Evolutionary conservation across 805 yeast species (phyloP).

Genomic region (Pichia cabralensis): DNA sequence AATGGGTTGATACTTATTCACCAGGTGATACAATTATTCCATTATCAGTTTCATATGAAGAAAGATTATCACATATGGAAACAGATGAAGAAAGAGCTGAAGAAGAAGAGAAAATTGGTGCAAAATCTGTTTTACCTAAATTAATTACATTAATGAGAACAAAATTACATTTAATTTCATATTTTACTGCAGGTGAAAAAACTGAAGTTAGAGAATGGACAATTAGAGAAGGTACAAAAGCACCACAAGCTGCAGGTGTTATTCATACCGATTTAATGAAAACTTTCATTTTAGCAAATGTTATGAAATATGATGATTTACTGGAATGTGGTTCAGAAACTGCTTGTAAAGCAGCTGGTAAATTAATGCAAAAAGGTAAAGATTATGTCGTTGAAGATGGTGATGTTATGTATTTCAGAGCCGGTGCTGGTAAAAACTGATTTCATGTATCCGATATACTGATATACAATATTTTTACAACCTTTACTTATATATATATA

Average conservation of each 20-base stretch:
- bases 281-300: slow-evolving; percentile 72
- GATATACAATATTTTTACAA: too few relatives aligned
- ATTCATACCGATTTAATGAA: slow-evolving; percentile 79
- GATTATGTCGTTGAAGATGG: slow-evolving; percentile 76
- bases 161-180: slow-evolving; percentile 64
- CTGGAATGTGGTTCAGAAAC: slow-evolving; percentile 41
- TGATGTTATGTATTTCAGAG: slow-evolving; percentile 66
- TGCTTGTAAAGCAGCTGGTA: slow-evolving; percentile 45
- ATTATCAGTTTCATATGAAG: slow-evolving; percentile 86
- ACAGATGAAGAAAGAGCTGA: slow-evolving; percentile 39
- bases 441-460: too few relatives aligned
- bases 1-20: slow-evolving; percentile 60
- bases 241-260: slow-evolving; percentile 85
- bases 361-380: slow-evolving; percentile 61
- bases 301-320: slow-evolving; percentile 58
- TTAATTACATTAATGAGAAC: slow-evolving; percentile 59
- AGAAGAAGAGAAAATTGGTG: slow-evolving; percentile 28
- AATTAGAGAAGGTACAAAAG: slow-evolving; percentile 60
- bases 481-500: too few relatives aligned
- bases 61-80: slow-evolving; percentile 80
- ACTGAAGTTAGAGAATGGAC: slow-evolving; percentile 86
- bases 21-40: slow-evolving; percentile 84
- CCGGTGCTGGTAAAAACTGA: slow-evolving; percentile 51
- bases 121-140: slow-evolving; percentile 45
- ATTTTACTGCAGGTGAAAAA: slow-evolving; percentile 76